These are phyloP conservation scores for Linnemannia zychae DNA, from an alignment of 192 early-diverging fungal species.

Conservation along the genomic window DNA sequence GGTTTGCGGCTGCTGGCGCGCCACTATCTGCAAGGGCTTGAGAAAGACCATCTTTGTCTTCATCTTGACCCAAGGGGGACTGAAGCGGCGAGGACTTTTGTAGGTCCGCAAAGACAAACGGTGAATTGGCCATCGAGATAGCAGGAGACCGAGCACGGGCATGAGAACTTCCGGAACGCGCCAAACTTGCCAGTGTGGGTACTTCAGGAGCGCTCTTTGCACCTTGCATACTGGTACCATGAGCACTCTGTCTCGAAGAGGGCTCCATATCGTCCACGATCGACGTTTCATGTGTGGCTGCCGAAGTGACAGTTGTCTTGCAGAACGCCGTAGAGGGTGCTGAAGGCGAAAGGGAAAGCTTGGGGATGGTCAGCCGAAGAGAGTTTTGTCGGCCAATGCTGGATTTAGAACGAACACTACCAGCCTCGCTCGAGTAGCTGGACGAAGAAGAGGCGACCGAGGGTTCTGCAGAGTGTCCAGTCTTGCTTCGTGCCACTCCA, in stretches of 20 bases:
- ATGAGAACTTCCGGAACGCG: background rate
- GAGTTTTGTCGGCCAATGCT: conserved; percentile 18
- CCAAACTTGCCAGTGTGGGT: conserved; percentile 9
- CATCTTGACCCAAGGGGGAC: background rate
- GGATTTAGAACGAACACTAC: conserved; percentile 21
- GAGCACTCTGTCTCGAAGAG: conserved; percentile 5
- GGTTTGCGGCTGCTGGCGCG: background rate
- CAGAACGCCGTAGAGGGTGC: conserved; percentile 47
- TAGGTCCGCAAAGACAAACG: conserved; percentile 17
- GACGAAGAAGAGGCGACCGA: conserved; percentile 3
- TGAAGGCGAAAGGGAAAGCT: conserved; percentile 35
- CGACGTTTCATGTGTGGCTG: conserved; percentile 22
- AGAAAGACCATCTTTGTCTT: background rate
- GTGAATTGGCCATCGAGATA: conserved; percentile 31
- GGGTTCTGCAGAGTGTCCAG: background rate
- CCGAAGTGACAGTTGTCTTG: conserved; percentile 41
- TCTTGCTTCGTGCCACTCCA: background rate
- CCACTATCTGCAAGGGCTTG: background rate
- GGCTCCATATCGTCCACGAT: conserved; percentile 26
- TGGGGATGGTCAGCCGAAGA: conserved; percentile 26
- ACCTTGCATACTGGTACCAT: conserved; percentile 8
- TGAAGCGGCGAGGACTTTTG: conserved; percentile 2
- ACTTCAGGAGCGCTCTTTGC: conserved; percentile 18
- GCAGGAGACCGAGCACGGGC: conserved; percentile 24
- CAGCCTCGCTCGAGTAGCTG: background rate